These are phyloP conservation scores for Colletotrichum sidae DNA, from an alignment of 2,329 filamentous ascomycete genomes.

Conservation along the genomic window DNA sequence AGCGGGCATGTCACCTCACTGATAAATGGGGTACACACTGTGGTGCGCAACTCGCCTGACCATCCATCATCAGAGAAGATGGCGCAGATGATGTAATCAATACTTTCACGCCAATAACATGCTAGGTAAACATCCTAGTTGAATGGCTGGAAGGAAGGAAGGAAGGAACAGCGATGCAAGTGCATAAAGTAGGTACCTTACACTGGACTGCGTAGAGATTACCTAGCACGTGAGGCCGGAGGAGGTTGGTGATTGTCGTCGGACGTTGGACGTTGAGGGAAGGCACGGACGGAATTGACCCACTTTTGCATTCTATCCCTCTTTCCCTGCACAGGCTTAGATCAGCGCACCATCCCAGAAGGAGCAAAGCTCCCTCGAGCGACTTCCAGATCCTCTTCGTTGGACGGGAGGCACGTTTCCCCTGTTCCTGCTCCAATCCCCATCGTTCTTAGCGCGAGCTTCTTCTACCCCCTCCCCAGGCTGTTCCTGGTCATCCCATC, in stretches of 20 bases:
- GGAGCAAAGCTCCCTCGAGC: background rate
- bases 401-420: constrained; percentile 17
- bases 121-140: background rate
- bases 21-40: too few species aligned
- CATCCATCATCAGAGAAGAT: background rate
- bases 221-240: too few species aligned
- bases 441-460: constrained; percentile 10
- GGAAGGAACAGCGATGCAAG: too few species aligned
- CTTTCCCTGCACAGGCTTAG: constrained; percentile 21
- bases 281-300: constrained; percentile 18
- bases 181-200: too few species aligned
- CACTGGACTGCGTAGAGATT: too few species aligned
- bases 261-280: background rate
- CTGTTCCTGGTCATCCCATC: constrained; percentile 27
- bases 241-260: too few species aligned
- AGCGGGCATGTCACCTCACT: too few species aligned
- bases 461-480: constrained; percentile 1
- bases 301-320: constrained; percentile 29
- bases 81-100: constrained; percentile 18
- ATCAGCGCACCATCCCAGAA: constrained; percentile 6
- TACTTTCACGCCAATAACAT: background rate
- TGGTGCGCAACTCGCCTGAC: too few species aligned
- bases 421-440: constrained; percentile 19
- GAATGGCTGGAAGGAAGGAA: background rate
- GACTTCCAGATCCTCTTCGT: constrained; percentile 3